Conservation (phyloP, 495 filamentous ascomycete genomes). For the Penicillium simplicissimum region DNA sequence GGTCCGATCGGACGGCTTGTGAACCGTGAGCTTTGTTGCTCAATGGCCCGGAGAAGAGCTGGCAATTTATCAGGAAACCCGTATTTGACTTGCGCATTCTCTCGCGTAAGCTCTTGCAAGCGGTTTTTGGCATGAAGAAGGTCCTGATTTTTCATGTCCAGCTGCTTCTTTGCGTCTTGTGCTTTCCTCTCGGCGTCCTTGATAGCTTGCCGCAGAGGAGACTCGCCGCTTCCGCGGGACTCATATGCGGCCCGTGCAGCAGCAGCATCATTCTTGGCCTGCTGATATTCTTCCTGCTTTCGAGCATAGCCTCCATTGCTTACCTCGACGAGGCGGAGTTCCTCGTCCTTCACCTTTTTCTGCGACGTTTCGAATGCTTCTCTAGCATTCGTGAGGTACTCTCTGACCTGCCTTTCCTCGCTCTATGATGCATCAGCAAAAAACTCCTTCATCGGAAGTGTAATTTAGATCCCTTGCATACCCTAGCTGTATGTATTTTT, state of each 20-base stretch:
- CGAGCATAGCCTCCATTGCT: slow-evolving; percentile 55
- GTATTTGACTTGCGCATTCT: slow-evolving; percentile 49
- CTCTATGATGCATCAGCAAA: slow-evolving; percentile 31
- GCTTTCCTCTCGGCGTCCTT: slow-evolving; percentile 37
- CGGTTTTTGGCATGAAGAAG: slow-evolving; percentile 45
- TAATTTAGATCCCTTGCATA: slow-evolving; percentile 20
- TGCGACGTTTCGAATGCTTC: slow-evolving; percentile 40
- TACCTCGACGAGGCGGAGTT: slow-evolving; percentile 49
- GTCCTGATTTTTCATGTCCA: slow-evolving; percentile 37
- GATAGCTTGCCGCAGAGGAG: slow-evolving; percentile 36
- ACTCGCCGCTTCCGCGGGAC: slow-evolving; percentile 31
- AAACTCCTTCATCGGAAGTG: neutral
- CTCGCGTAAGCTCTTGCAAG: slow-evolving; percentile 51
- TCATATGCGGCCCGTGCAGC: slow-evolving; percentile 34
- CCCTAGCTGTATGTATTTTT: slow-evolving; percentile 48
- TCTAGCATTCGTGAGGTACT: slow-evolving; percentile 46
- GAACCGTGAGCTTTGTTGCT: slow-evolving; percentile 61
- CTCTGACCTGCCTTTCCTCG: slow-evolving; percentile 52
- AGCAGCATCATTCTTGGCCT: slow-evolving; percentile 34
- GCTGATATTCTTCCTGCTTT: slow-evolving; percentile 48
- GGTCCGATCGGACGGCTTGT: slow-evolving; percentile 76
- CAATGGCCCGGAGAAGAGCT: slow-evolving; percentile 64
- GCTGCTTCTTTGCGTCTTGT: slow-evolving; percentile 24
- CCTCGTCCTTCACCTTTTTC: slow-evolving; percentile 48
- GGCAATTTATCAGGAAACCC: slow-evolving; percentile 65